A percentile compares a stretch with the other conserved stretches of the same genome.
phyloP scores from a whole-genome alignment of 2,329 filamentous ascomycete genomes.

The Dothideomycetidae sp. region DNA sequence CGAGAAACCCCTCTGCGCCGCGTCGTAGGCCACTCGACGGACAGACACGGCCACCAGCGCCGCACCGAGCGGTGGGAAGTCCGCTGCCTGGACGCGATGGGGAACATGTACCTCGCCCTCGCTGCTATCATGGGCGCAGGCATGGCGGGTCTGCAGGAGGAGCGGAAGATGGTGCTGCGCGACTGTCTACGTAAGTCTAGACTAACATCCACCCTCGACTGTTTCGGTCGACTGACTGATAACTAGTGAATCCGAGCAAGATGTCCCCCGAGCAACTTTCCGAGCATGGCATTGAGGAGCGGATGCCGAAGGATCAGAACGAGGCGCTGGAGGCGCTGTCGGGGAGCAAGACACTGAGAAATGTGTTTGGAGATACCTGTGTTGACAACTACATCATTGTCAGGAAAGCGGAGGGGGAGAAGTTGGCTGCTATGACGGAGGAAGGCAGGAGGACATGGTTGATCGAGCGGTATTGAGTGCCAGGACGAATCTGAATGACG shows the following conservation, averaged over 20 bases:
- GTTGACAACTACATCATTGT: slow-evolving; percentile 43
- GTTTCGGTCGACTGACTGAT: too few relatives aligned
- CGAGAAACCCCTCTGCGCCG: slow-evolving; percentile 60
- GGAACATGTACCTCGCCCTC: slow-evolving; percentile 62
- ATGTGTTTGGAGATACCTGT: slow-evolving; percentile 35
- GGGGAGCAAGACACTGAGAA: slow-evolving; percentile 33
- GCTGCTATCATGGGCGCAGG: slow-evolving; percentile 48
- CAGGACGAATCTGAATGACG: not conserved
- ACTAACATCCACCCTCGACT: too few relatives aligned
- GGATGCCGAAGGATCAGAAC: slow-evolving; percentile 40
- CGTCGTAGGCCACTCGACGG: slow-evolving; percentile 25
- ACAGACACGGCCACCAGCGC: too few relatives aligned
- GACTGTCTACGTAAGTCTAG: slow-evolving; percentile 33
- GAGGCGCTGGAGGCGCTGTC: slow-evolving; percentile 42
- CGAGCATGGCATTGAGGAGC: slow-evolving; percentile 39
- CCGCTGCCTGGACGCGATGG: slow-evolving; percentile 62
- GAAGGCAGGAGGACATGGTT: slow-evolving; percentile 43
- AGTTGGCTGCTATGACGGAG: slow-evolving; percentile 36
- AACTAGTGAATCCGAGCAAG: slow-evolving; percentile 38
- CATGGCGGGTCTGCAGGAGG: slow-evolving; percentile 36
- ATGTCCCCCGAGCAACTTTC: slow-evolving; percentile 35
- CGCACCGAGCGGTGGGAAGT: slow-evolving; percentile 59
- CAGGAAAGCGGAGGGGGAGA: slow-evolving; percentile 44
- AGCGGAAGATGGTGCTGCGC: slow-evolving; percentile 31
- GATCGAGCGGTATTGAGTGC: slow-evolving; percentile 48